These are phyloP conservation scores for Botrytis fabae DNA, from an alignment of 2,329 filamentous ascomycete genomes.

Conservation along the genomic window DNA sequence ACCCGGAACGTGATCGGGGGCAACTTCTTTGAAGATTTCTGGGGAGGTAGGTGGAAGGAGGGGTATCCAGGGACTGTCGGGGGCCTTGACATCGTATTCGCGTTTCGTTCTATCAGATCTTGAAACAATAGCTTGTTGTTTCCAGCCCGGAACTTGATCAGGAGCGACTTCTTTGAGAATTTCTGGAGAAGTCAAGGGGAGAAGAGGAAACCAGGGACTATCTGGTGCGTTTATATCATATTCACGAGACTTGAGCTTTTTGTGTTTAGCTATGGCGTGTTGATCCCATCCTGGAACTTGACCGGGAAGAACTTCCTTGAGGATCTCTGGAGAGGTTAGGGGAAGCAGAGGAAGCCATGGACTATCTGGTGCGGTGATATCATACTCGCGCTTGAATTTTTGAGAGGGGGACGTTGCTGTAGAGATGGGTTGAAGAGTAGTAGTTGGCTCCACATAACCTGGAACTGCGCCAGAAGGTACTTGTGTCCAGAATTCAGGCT, in stretches of 20 bases:
- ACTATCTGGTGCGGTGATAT: not conserved
- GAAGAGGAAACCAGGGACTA: not conserved
- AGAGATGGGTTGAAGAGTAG: not conserved
- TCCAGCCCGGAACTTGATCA: not conserved
- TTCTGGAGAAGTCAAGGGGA: not conserved
- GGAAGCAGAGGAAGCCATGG: not conserved
- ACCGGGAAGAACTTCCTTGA: not conserved
- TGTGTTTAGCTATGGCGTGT: conserved; percentile 2
- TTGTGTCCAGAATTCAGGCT: not conserved
- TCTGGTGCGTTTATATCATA: not conserved
- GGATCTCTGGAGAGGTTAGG: not conserved
- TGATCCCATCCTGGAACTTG: conserved; percentile 13
- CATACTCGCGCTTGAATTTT: conserved; percentile 1
- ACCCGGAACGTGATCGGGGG: not conserved
- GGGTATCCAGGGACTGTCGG: not conserved
- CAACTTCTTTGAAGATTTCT: conserved; percentile 2
- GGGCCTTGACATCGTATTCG: not conserved
- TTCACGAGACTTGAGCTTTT: not conserved
- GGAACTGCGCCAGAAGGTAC: not conserved
- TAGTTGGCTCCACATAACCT: not conserved
- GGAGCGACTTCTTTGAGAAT: not conserved
- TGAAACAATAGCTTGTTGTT: not conserved
- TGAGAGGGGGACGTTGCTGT: not conserved
- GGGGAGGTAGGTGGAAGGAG: not conserved
- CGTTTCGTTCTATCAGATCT: not conserved